Conservation (phyloP, 768 basidiomycete species). For the Exsudoporus frostii region DNA sequence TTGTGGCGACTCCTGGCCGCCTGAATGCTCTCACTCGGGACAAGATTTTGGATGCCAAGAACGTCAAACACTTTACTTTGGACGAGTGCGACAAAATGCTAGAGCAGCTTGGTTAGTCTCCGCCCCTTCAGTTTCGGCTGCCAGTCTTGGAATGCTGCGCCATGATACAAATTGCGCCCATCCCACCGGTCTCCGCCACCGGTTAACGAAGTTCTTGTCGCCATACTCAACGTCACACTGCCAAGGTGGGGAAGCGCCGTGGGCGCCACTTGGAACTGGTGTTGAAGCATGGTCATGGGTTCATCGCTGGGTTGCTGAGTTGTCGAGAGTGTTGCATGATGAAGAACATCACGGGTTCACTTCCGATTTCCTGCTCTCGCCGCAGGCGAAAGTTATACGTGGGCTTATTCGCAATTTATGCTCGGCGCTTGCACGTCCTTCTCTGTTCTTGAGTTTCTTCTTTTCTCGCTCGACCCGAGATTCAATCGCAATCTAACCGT, state of each 20-base stretch:
- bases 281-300: constrained; percentile 38
- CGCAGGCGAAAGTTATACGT: constrained; percentile 18
- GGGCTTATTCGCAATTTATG: constrained; percentile 11
- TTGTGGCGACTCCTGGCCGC: constrained; percentile 97
- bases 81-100: constrained; percentile 99
- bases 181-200: constrained; percentile 33
- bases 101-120: constrained; percentile 99
- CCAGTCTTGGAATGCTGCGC: constrained; percentile 38
- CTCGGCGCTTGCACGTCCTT: constrained; percentile 13
- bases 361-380: constrained; percentile 35
- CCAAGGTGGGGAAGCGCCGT: constrained; percentile 39
- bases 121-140: constrained; percentile 65
- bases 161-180: constrained; percentile 48
- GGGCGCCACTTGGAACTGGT: constrained; percentile 38
- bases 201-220: constrained; percentile 37
- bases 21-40: constrained; percentile 94
- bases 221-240: constrained; percentile 36
- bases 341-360: constrained; percentile 35
- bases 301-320: constrained; percentile 35
- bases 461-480: constrained; percentile 49
- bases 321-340: constrained; percentile 34
- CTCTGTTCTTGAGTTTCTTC: constrained; percentile 45
- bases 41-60: constrained; percentile 91
- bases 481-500: constrained; percentile 61
- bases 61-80: constrained; percentile 98